Percentiles rank a stretch among this genome's conserved stretches.
These are phyloP conservation scores for Naganishia sp. DNA, from an alignment of 1,284 basidiomycete genomes.

Conservation along the genomic window DNA sequence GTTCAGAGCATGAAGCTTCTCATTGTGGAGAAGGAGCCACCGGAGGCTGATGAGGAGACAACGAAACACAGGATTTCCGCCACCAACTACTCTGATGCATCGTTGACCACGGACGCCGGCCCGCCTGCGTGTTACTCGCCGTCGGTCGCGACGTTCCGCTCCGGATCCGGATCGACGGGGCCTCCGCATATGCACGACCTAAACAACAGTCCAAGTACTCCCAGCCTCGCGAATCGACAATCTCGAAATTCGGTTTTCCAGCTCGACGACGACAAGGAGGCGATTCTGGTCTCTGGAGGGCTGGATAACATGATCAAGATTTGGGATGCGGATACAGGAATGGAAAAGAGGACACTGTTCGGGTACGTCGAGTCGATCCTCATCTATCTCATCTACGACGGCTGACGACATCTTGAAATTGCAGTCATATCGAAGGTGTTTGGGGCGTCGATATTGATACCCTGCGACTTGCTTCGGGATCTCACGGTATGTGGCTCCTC, in stretches of 20 bases:
- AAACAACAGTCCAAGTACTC: neutral
- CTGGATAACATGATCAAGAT: slow-evolving; percentile 95
- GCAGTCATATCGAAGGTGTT: slow-evolving; percentile 85
- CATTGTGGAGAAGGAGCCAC: slow-evolving; percentile 58
- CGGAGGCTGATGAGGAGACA: slow-evolving; percentile 32
- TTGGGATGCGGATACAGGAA: slow-evolving; percentile 91
- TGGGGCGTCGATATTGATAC: slow-evolving; percentile 94
- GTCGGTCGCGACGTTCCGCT: slow-evolving; percentile 21
- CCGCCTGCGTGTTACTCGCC: slow-evolving; percentile 37
- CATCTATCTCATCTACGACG: neutral
- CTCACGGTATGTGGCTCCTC: slow-evolving; percentile 63
- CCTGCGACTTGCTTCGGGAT: slow-evolving; percentile 84
- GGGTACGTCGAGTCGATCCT: slow-evolving; percentile 75
- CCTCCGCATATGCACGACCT: neutral
- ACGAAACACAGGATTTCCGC: slow-evolving; percentile 30
- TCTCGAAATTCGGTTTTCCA: slow-evolving; percentile 21
- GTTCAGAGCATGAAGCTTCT: slow-evolving; percentile 88
- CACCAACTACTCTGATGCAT: slow-evolving; percentile 9
- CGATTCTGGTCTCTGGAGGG: slow-evolving; percentile 83
- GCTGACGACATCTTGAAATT: neutral
- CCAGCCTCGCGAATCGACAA: neutral
- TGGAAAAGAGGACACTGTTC: slow-evolving; percentile 80
- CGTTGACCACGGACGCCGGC: slow-evolving; percentile 3
- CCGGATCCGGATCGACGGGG: slow-evolving; percentile 1
- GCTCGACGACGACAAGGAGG: slow-evolving; percentile 51